Evolutionary conservation across 805 yeast species (phyloP), one percentile per base, ranked within the genome.

Genomic region (Diddensiella caesifluorescens): DNA sequence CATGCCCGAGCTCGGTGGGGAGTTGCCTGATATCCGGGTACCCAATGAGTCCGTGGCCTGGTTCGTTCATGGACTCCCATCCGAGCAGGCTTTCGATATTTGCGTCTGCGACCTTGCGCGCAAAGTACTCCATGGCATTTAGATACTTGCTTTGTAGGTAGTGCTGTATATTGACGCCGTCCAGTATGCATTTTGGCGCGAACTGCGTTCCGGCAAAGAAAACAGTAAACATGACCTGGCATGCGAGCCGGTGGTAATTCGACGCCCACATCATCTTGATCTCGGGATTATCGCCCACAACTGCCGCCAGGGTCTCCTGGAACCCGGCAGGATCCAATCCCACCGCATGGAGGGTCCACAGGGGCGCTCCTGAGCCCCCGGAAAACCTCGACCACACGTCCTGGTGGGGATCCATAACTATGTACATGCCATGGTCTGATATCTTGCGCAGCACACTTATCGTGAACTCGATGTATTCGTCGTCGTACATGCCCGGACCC

Each of bases 281-380:
- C 10, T 39, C 39, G 20, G 44, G 44, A 10, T 21, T 77, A 75
- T 22, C 67, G 60, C 1, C 67, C 4, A 87, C 57, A 12, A 84
- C 62, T 0, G 95, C 88, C 1, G 95, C 94, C 44, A 80, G 83
- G 2, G 90, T 83, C 0, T 47, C 64, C 1, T 73, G 61, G 52
- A 89, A 83, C n/a, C 74, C 61, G 4, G 59, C 67, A 0, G 95
- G 95, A 42, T 89, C 76, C 36, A 89, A 64, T 1, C 96, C 96
- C 2, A 90, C 95, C 19, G 92, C 89, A 55, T 83, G 80, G 3
- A 88, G 59, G 0, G 97, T 88, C 97, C 97, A 89, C 55, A 85
- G 54, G 1, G 97, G 97, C 3, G 96, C 95, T 15, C 97, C 97
- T 35, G 86, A 79, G 2, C 97, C 97, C 4, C 96, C 96, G 7